Percentiles rank a stretch among this genome's conserved stretches.
Conservation (phyloP, 306 rosid species). For the Quercus agrifolia region DNA sequence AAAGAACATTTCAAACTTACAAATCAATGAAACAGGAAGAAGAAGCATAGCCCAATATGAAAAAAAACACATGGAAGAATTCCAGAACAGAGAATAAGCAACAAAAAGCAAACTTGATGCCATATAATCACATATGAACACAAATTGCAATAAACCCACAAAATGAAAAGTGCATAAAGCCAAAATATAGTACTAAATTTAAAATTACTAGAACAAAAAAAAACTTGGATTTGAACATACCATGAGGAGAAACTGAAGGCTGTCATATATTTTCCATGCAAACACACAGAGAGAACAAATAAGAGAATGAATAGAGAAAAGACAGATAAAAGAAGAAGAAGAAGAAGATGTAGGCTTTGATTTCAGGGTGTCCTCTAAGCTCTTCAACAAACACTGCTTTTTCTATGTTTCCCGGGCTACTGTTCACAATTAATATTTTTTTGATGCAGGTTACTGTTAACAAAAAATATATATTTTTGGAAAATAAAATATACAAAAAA, state of each 20-base stretch:
- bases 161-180: not conserved
- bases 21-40: conserved; percentile 15
- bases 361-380: conserved; percentile 35
- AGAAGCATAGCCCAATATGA: conserved; percentile 5
- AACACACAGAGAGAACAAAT: conserved; percentile 13
- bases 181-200: conserved; percentile 11
- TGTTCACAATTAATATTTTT: conserved; percentile 3
- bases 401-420: conserved; percentile 33
- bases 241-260: conserved; percentile 8
- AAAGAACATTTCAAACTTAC: not conserved
- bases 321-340: conserved; percentile 1
- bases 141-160: conserved; percentile 17
- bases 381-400: conserved; percentile 41
- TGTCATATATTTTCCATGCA: not conserved
- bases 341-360: not conserved
- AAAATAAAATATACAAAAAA: not conserved
- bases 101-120: conserved; percentile 7
- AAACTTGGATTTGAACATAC: conserved; percentile 11
- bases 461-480: not conserved
- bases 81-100: conserved; percentile 6
- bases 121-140: not conserved
- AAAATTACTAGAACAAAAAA: not conserved
- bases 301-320: conserved; percentile 5
- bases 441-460: not conserved
- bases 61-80: conserved; percentile 16